Conservation (phyloP, 805 yeast genomes). For the Saccharomycopsis lassenensis region DNA sequence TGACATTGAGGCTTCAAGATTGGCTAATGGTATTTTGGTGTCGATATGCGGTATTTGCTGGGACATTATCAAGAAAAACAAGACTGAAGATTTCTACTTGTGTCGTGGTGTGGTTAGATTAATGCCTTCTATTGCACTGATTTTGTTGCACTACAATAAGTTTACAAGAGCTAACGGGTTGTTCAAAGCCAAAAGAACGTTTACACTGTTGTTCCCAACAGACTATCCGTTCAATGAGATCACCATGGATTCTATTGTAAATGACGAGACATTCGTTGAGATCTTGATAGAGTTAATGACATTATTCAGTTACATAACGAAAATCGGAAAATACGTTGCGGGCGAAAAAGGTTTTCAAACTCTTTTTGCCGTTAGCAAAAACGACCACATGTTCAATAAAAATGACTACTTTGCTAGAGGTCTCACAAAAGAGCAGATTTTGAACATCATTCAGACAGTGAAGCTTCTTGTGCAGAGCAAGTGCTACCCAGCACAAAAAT, state of each 20-base stretch:
- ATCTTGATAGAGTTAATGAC: constrained; percentile 58
- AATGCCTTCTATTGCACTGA: constrained; percentile 41
- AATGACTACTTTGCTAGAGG: constrained; percentile 31
- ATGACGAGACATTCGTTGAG: constrained; percentile 61
- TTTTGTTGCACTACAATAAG: constrained; percentile 43
- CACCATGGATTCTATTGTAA: constrained; percentile 65
- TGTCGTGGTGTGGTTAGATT: constrained; percentile 40
- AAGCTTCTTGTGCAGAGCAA: constrained; percentile 41
- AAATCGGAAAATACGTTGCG: constrained; percentile 34
- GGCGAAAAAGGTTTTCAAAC: constrained; percentile 33
- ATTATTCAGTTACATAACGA: constrained; percentile 44
- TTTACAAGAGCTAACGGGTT: constrained; percentile 30
- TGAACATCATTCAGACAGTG: constrained; percentile 35
- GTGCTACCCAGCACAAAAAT: constrained; percentile 56
- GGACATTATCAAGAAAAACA: constrained; percentile 26
- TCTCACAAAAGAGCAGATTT: constrained; percentile 32
- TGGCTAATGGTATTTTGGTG: constrained; percentile 49
- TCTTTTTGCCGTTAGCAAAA: constrained; percentile 28
- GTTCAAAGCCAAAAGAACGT: constrained; percentile 50
- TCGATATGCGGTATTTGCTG: constrained; percentile 34
- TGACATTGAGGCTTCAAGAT: constrained; percentile 50
- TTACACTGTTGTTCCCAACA: constrained; percentile 60
- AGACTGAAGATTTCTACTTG: constrained; percentile 27
- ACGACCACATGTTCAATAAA: constrained; percentile 32
- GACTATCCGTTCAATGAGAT: constrained; percentile 50